These are phyloP conservation scores for Erodium trifolium DNA, from an alignment of 441 rosid genomes.

Conservation along the genomic window DNA sequence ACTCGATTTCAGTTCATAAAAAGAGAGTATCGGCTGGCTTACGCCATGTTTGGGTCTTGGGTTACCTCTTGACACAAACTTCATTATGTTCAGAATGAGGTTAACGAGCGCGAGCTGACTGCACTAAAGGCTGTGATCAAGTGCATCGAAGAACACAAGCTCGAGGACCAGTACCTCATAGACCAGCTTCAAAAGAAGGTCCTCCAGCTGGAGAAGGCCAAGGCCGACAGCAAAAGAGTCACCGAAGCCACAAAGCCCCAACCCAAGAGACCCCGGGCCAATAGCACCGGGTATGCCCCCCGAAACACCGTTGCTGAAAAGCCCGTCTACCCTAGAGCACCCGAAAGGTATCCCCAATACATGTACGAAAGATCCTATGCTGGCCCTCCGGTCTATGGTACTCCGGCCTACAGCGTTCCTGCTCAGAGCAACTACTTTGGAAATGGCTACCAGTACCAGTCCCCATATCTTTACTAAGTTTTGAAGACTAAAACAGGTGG, in stretches of 20 bases:
- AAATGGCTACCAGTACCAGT: constrained; percentile 70
- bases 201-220: constrained; percentile 79
- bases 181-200: constrained; percentile 69
- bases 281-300: constrained; percentile 46
- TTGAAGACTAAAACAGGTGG: constrained; percentile 29
- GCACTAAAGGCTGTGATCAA: constrained; percentile 79
- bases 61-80: not conserved
- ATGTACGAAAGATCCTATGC: constrained; percentile 71
- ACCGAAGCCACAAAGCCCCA: constrained; percentile 83
- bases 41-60: not conserved
- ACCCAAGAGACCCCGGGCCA: constrained; percentile 83
- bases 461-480: constrained; percentile 74
- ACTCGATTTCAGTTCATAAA: no score
- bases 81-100: constrained; percentile 47
- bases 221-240: constrained; percentile 78
- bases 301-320: constrained; percentile 45
- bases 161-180: constrained; percentile 68
- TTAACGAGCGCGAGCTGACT: constrained; percentile 71
- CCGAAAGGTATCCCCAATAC: constrained; percentile 71
- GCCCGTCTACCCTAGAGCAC: constrained; percentile 47
- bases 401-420: constrained; percentile 60
- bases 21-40: not conserved
- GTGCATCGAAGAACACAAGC: constrained; percentile 88
- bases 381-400: constrained; percentile 38
- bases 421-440: constrained; percentile 79